These are phyloP conservation scores for Daphne laureola DNA, from an alignment of 441 rosid genomes.

Conservation along the genomic window DNA sequence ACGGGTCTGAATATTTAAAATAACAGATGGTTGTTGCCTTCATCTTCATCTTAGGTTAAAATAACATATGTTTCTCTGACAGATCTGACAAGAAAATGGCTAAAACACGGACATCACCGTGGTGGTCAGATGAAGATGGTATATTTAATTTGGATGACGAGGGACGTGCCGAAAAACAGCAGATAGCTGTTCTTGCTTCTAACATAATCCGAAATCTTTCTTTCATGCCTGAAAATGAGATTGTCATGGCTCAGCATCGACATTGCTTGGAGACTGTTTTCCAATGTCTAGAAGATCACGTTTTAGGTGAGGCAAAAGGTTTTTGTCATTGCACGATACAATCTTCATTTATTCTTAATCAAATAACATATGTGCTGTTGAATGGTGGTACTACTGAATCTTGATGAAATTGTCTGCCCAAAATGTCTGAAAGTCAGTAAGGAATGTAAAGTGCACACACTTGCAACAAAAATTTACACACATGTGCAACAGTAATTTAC, in stretches of 20 bases:
- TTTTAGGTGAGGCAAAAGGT: constrained; percentile 36
- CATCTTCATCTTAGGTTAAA: too few relatives aligned
- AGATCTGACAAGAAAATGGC: constrained; percentile 44
- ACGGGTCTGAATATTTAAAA: constrained; percentile 15
- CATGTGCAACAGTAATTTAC: background rate
- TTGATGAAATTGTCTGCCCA: background rate
- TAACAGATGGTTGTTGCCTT: too few relatives aligned
- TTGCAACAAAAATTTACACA: background rate
- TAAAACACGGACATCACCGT: constrained; percentile 48
- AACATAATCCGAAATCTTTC: constrained; percentile 90
- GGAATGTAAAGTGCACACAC: too few relatives aligned
- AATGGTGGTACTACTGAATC: too few relatives aligned
- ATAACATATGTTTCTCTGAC: constrained; percentile 20
- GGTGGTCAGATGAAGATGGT: constrained; percentile 94
- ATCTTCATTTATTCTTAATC: background rate
- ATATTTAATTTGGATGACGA: constrained; percentile 84
- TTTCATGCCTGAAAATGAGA: constrained; percentile 96
- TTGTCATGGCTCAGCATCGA: constrained; percentile 84
- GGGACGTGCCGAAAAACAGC: constrained; percentile 84
- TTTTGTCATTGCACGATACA: background rate
- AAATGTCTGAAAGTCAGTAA: background rate
- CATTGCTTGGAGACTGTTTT: constrained; percentile 95
- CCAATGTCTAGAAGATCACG: constrained; percentile 81
- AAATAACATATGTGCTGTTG: background rate
- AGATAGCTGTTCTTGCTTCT: constrained; percentile 83